Base-by-base conservation (phyloP, 2,329 filamentous ascomycete species). In the Exophiala phaeomuriformis region DNA sequence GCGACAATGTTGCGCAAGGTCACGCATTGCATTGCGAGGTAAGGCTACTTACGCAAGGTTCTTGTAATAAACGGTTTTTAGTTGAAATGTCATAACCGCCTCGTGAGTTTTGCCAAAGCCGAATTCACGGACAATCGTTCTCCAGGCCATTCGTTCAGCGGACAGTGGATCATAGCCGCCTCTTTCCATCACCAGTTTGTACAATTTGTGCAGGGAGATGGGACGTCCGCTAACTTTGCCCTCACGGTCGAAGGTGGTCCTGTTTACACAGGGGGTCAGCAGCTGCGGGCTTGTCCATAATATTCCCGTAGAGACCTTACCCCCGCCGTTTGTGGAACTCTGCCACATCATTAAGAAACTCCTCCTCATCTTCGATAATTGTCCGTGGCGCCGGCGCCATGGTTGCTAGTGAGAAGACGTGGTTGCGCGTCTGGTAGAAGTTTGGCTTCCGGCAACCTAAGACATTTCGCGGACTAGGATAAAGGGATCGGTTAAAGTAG, bases 61-160 rank as follows among this genome's bases (percentile, higher is more conserved):
- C 69, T 89, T 90, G 75, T 94, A 94, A 73, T 93, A 95, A 58
- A 86, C 83, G 52, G 86, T 85, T 72, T 95, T 95, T 52, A 95
- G 75, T 55, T 86, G 80, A 71, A 94, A 95, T 9, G 88, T 89
- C 55, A 89, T 82, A n/a, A 88, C 88, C 4, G 88, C 80, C 56
- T 88, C 82, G 66, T 91, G 90, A 64, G 80, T 78, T 52, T 83
- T 83, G 65, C 82, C 82, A 59, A 90, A 80, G 47, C 87, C 82
- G 53, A 95, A 84, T 63, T 90, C 84, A 49, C 83, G 78, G 8
- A 85, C 87, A 64, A 95, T 79, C 63, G 82, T 83, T 59, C 88
- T 81, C 90, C 90, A 95, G 48, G 87, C 86, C 60, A 94, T 79
- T 74, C 91, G 93, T 68, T 91, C 82, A 71, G 82, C 84, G 57